A percentile compares a stretch with the other conserved stretches of the same genome.
These are phyloP conservation scores for Plectosphaerella sp. DNA, from an alignment of 2,329 filamentous ascomycete genomes.

Conservation along the genomic window DNA sequence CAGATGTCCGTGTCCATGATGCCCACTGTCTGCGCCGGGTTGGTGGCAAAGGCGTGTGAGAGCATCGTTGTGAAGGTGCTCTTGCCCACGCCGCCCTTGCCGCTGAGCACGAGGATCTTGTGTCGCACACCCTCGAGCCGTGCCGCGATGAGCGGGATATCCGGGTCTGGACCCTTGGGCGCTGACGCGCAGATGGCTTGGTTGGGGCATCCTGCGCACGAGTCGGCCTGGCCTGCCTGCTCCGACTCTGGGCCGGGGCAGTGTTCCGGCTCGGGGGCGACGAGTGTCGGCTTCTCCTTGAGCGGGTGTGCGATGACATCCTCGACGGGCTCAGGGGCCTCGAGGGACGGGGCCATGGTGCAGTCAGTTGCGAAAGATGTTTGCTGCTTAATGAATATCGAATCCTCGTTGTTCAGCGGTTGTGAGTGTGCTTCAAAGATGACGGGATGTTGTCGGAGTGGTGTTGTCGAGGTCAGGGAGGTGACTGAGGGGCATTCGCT, in stretches of 20 bases:
- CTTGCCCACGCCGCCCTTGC: constrained; percentile 96
- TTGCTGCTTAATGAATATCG: constrained; percentile 12
- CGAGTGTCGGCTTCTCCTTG: constrained; percentile 75
- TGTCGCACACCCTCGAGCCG: constrained; percentile 79
- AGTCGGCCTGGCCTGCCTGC: constrained; percentile 66
- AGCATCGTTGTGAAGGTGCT: constrained; percentile 88
- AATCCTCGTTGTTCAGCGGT: not conserved
- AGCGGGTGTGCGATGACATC: constrained; percentile 73
- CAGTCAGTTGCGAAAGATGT: not conserved
- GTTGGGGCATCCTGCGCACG: constrained; percentile 93
- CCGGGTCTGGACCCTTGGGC: constrained; percentile 92
- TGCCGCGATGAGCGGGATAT: constrained; percentile 82
- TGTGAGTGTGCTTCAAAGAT: not conserved
- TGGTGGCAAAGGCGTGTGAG: constrained; percentile 81
- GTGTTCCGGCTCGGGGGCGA: constrained; percentile 94
- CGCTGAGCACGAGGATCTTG: constrained; percentile 88
- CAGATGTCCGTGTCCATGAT: constrained; percentile 99
- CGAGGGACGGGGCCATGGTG: constrained; percentile 75
- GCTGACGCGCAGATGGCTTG: constrained; percentile 91
- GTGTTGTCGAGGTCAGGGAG: constrained; percentile 12
- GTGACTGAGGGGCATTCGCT: not conserved
- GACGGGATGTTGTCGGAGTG: not conserved
- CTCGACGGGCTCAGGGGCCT: constrained; percentile 61
- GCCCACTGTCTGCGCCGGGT: constrained; percentile 74
- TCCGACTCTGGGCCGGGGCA: constrained; percentile 87